These are phyloP conservation scores for Hericium rajendrae DNA, from an alignment of 768 basidiomycete genomes.

Conservation along the genomic window DNA sequence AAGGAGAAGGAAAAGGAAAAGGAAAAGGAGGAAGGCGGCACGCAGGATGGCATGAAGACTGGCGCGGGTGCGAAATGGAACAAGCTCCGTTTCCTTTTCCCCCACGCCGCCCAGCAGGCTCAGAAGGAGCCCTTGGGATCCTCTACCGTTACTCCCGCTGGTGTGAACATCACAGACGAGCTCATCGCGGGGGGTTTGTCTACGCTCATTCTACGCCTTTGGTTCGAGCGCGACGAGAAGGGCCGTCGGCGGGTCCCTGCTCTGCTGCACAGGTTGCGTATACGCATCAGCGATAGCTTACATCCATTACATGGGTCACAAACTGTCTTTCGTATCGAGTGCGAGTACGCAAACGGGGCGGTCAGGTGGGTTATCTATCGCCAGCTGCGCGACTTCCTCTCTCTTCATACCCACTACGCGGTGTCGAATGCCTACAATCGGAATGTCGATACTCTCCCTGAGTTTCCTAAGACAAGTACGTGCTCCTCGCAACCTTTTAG, in stretches of 20 bases:
- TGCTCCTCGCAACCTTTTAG: background rate
- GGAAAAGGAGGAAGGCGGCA: slow-evolving; percentile 5
- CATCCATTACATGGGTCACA: slow-evolving; percentile 70
- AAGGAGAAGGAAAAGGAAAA: slow-evolving; percentile 11
- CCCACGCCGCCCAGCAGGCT: slow-evolving; percentile 34
- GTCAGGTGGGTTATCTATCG: slow-evolving; percentile 94
- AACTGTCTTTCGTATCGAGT: slow-evolving; percentile 85
- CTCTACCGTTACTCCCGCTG: slow-evolving; percentile 39
- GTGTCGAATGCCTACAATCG: slow-evolving; percentile 74
- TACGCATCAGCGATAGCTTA: slow-evolving; percentile 79
- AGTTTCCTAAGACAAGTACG: slow-evolving; percentile 80
- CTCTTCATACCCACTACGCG: slow-evolving; percentile 82
- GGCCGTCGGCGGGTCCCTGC: slow-evolving; percentile 72
- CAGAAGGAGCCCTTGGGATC: slow-evolving; percentile 25
- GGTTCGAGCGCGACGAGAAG: slow-evolving; percentile 84
- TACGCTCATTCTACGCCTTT: slow-evolving; percentile 66
- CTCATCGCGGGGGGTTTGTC: slow-evolving; percentile 75
- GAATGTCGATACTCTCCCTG: slow-evolving; percentile 70
- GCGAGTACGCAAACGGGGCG: slow-evolving; percentile 91
- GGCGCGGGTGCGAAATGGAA: slow-evolving; percentile 42
- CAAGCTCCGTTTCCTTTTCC: slow-evolving; percentile 55
- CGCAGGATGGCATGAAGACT: slow-evolving; percentile 14
- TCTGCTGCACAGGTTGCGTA: slow-evolving; percentile 70
- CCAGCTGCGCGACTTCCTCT: slow-evolving; percentile 84
- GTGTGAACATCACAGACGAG: slow-evolving; percentile 75